These are phyloP conservation scores for Pleodorina starrii DNA, from an alignment of 139 green algal genomes.

Conservation along the genomic window DNA sequence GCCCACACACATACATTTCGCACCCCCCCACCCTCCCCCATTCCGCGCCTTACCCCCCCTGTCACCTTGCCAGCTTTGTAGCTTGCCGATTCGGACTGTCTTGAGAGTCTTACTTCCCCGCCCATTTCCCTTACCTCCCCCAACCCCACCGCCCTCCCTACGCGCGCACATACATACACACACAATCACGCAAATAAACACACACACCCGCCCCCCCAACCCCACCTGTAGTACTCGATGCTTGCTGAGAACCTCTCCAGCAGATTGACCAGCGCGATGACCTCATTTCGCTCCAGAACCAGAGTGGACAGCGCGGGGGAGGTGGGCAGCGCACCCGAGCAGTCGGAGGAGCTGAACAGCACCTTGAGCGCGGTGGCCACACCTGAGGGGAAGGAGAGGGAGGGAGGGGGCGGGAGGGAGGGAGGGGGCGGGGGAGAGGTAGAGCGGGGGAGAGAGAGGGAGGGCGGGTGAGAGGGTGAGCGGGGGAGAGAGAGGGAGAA, in stretches of 20 bases:
- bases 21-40: too few relatives aligned
- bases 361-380: constrained; percentile 97
- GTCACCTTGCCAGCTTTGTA: too few relatives aligned
- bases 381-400: constrained; percentile 56
- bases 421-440: too few relatives aligned
- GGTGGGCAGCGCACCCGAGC: constrained; percentile 41
- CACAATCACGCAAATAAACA: not conserved
- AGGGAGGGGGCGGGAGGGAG: not conserved
- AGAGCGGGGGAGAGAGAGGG: too few relatives aligned
- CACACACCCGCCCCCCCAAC: not conserved
- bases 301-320: constrained; percentile 46
- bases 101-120: too few relatives aligned
- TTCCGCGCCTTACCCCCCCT: too few relatives aligned
- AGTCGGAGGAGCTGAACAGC: constrained; percentile 86
- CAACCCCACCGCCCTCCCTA: too few relatives aligned
- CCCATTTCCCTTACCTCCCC: too few relatives aligned
- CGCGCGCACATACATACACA: not conserved
- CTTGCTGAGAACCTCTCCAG: constrained; percentile 83
- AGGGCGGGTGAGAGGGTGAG: too few relatives aligned
- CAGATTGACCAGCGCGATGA: constrained; percentile 96
- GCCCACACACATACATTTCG: too few relatives aligned
- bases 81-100: too few relatives aligned
- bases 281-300: constrained; percentile 92
- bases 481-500: too few relatives aligned
- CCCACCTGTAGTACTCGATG: constrained; percentile 72